Conservation (phyloP, 2,329 filamentous ascomycete genomes). For the Berkeleyomyces rouxiae region DNA sequence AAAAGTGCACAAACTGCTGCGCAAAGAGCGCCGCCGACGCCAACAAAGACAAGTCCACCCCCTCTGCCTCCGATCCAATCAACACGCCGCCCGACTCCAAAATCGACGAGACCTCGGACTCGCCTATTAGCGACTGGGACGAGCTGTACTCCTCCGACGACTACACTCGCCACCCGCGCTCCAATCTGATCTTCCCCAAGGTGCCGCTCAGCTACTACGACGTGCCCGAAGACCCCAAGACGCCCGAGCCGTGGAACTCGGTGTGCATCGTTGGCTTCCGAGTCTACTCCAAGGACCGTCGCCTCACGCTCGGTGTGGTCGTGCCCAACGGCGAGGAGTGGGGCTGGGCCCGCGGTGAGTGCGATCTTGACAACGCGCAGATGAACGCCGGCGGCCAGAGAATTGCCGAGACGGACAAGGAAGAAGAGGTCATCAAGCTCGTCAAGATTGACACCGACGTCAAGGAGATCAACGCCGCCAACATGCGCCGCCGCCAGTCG, state of each 20-base stretch:
- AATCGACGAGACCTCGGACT: constrained; percentile 38
- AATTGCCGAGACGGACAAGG: background rate
- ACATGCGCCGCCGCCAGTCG: constrained; percentile 24
- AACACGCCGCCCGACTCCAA: background rate
- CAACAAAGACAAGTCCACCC: background rate
- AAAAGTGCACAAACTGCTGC: background rate
- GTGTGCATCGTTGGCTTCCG: constrained; percentile 43
- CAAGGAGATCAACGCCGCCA: constrained; percentile 12
- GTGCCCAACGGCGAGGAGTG: constrained; percentile 40
- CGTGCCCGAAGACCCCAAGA: constrained; percentile 40
- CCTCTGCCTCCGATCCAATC: background rate
- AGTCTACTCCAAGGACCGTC: constrained; percentile 42
- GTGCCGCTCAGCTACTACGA: constrained; percentile 25
- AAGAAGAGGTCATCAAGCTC: constrained; percentile 10
- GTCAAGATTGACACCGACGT: background rate
- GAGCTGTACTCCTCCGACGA: constrained; percentile 42
- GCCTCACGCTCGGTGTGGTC: constrained; percentile 36
- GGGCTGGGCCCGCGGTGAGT: constrained; percentile 39
- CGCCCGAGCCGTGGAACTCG: constrained; percentile 44
- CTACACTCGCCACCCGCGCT: constrained; percentile 33
- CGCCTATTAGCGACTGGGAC: constrained; percentile 43
- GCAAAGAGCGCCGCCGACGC: background rate
- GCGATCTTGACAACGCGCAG: constrained; percentile 40
- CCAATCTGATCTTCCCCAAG: constrained; percentile 22
- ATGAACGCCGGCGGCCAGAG: constrained; percentile 32